phyloP scores from a whole-genome alignment of 2,329 filamentous ascomycete species.

The Colletotrichum tanaceti region DNA sequence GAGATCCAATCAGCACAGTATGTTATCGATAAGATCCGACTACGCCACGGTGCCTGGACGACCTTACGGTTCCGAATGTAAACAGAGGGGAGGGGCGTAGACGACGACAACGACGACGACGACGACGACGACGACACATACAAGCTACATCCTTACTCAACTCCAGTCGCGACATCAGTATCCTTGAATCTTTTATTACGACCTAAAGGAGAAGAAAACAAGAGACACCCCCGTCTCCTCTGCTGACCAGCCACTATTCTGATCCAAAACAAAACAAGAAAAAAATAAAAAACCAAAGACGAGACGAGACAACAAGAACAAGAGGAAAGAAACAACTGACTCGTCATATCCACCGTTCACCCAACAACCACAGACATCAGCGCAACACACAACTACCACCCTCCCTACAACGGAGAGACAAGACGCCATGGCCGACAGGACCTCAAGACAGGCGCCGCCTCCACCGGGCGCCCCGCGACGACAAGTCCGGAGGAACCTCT shows the following conservation, averaged over 20 bases:
- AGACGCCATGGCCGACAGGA: conserved; percentile 29
- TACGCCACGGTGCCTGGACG: conserved; percentile 32
- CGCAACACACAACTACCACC: not conserved
- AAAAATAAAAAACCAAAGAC: not conserved
- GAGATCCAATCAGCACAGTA: conserved; percentile 1
- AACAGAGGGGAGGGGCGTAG: conserved; percentile 30
- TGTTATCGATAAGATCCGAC: conserved; percentile 26
- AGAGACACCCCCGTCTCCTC: not conserved
- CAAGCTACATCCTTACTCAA: conserved; percentile 16
- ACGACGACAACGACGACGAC: too few species aligned
- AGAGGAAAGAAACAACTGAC: not conserved
- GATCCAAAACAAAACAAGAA: not conserved
- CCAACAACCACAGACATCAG: not conserved
- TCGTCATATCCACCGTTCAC: conserved; percentile 5
- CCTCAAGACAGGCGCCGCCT: conserved; percentile 22
- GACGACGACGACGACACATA: not conserved
- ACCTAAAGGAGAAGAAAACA: not conserved
- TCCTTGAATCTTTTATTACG: not conserved
- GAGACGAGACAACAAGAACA: not conserved
- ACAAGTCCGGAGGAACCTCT: conserved; percentile 65
- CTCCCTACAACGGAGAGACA: not conserved
- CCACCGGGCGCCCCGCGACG: conserved; percentile 36
- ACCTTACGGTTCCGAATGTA: conserved; percentile 32
- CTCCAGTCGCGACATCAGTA: conserved; percentile 1
- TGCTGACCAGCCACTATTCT: not conserved